phyloP scores from a whole-genome alignment of 2,329 filamentous ascomycete genomes.

The Aspergillus eucalypticola region DNA sequence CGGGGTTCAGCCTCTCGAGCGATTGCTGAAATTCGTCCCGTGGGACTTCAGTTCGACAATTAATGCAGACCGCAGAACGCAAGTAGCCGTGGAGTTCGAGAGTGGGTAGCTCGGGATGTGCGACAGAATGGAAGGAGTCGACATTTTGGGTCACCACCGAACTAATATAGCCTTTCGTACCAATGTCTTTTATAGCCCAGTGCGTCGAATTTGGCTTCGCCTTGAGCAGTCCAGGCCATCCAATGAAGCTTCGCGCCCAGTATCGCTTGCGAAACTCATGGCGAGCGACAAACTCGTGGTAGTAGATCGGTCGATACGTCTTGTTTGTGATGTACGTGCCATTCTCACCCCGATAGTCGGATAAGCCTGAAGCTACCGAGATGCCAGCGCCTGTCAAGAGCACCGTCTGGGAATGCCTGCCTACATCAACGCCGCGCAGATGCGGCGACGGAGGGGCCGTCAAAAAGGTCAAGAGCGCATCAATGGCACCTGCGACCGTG shows the following conservation, averaged over 20 bases:
- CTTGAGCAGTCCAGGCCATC: constrained; percentile 79
- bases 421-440: constrained; percentile 46
- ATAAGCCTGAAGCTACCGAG: constrained; percentile 86
- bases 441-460: constrained; percentile 57
- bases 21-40: constrained; percentile 74
- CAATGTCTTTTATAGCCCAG: constrained; percentile 72
- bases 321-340: constrained; percentile 94
- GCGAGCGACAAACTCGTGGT: constrained; percentile 77
- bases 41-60: constrained; percentile 70
- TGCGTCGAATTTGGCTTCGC: constrained; percentile 81
- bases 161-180: constrained; percentile 68
- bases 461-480: constrained; percentile 76
- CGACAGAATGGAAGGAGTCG: constrained; percentile 82
- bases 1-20: constrained; percentile 76
- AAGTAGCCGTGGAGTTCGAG: constrained; percentile 92
- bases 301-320: constrained; percentile 87
- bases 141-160: constrained; percentile 94
- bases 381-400: constrained; percentile 83
- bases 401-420: constrained; percentile 59
- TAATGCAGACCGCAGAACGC: constrained; percentile 75
- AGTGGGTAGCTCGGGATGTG: constrained; percentile 73
- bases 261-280: constrained; percentile 90
- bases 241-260: constrained; percentile 92
- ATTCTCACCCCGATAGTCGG: constrained; percentile 86
- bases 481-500: constrained; percentile 70